A percentile compares a stretch with the other conserved stretches of the same genome.
Conservation (phyloP, 2,329 filamentous ascomycete species). For the Chaetomium sp. region DNA sequence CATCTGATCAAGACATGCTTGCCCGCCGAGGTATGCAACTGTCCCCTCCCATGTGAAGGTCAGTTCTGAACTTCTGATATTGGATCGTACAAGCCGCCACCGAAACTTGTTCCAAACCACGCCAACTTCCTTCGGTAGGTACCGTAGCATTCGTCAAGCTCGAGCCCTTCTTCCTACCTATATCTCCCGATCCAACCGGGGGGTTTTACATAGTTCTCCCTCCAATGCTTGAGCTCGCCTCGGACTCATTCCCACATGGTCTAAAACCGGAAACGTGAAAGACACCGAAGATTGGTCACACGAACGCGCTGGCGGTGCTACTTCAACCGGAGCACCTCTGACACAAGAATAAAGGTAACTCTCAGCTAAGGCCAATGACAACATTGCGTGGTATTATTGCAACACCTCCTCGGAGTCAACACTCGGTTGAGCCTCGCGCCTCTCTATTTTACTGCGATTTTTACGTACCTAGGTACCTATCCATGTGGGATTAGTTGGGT, state of each 20-base stretch:
- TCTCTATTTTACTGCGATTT: neutral
- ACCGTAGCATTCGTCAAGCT: neutral
- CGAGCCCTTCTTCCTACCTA: neutral
- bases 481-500: neutral
- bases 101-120: neutral
- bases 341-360: neutral
- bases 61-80: neutral
- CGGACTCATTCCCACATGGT: neutral
- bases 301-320: neutral
- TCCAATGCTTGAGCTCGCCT: neutral
- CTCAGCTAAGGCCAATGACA: neutral
- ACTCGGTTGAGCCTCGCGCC: no score
- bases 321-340: neutral
- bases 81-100: neutral
- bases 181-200: neutral
- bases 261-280: neutral
- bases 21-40: slow-evolving; percentile 10
- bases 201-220: neutral
- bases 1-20: neutral
- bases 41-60: slow-evolving; percentile 3
- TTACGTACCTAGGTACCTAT: neutral
- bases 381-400: neutral
- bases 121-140: neutral
- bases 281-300: neutral
- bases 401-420: neutral